These are phyloP conservation scores for Monosporascus cannonballus DNA, from an alignment of 2,329 filamentous ascomycete genomes.

Conservation along the genomic window DNA sequence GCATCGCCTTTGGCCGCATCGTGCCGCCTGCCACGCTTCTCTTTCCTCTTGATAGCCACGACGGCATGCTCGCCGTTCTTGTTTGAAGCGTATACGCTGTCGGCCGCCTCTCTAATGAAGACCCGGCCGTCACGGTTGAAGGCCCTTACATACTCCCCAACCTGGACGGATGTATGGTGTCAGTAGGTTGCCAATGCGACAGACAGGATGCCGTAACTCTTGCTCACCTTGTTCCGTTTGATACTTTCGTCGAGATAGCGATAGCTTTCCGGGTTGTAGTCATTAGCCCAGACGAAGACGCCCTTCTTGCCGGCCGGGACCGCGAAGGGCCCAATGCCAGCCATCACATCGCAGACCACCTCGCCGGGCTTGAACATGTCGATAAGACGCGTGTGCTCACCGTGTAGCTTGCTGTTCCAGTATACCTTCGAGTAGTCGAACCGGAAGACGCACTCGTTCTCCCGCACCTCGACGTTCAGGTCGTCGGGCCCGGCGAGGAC, in stretches of 20 bases:
- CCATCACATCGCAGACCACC: conserved; percentile 94
- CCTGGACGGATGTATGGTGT: conserved; percentile 31
- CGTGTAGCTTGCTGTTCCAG: conserved; percentile 91
- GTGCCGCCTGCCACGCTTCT: conserved; percentile 26
- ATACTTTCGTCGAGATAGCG: conserved; percentile 65
- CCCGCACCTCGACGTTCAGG: conserved; percentile 74
- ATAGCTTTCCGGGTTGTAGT: conserved; percentile 89
- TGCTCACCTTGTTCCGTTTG: conserved; percentile 67
- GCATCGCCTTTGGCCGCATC: conserved; percentile 20
- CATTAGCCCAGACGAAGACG: conserved; percentile 94
- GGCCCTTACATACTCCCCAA: conserved; percentile 63
- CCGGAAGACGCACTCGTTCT: conserved; percentile 78
- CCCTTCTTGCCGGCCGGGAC: conserved; percentile 83
- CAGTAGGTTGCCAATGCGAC: no score
- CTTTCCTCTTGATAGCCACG: conserved; percentile 45
- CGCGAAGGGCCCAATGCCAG: conserved; percentile 91
- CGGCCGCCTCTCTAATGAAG: conserved; percentile 70
- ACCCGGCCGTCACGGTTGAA: conserved; percentile 76
- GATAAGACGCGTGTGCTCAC: conserved; percentile 79
- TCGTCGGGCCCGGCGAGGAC: conserved; percentile 75
- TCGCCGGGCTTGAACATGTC: conserved; percentile 74
- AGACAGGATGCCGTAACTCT: not conserved
- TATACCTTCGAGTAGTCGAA: conserved; percentile 98
- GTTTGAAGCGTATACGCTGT: conserved; percentile 49
- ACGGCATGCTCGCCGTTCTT: conserved; percentile 47